Conservation (phyloP, 306 rosid genomes). For the Cicer bijugum region DNA sequence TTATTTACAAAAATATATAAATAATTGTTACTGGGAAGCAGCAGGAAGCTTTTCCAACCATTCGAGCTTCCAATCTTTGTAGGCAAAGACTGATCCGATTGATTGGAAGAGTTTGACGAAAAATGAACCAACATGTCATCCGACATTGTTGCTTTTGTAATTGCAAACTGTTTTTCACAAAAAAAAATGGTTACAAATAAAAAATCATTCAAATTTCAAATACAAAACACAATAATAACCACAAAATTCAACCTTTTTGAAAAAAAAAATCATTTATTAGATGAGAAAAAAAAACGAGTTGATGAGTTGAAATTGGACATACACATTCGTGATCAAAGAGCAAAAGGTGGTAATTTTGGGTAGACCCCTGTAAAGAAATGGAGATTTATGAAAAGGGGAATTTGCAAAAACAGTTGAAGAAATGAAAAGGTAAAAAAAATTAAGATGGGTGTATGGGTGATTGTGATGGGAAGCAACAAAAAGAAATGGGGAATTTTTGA, state of each 20-base stretch:
- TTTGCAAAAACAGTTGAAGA: no score
- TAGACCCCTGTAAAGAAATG: no score
- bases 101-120: slow-evolving; percentile 96
- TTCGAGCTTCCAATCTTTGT: slow-evolving; percentile 96
- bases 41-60: slow-evolving; percentile 84
- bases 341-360: slow-evolving; percentile 14
- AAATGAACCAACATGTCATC: slow-evolving; percentile 96
- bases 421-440: no score
- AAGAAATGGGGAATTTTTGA: not conserved
- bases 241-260: slow-evolving; percentile 35
- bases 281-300: slow-evolving; percentile 27
- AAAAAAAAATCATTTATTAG: not conserved
- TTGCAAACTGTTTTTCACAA: slow-evolving; percentile 43
- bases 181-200: slow-evolving; percentile 30
- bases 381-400: no score
- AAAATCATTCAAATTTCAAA: slow-evolving; percentile 47
- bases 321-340: slow-evolving; percentile 50
- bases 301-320: slow-evolving; percentile 34
- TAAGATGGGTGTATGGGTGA: slow-evolving; percentile 22
- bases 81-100: slow-evolving; percentile 96
- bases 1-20: no score
- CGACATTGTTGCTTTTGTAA: slow-evolving; percentile 66
- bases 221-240: slow-evolving; percentile 22
- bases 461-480: not conserved
- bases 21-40: slow-evolving; percentile 41